Evolutionary conservation across 2,329 filamentous ascomycete genomes (phyloP), one percentile per base, ranked within the genome.

Genomic region (Phyllosticta capitalensis): DNA sequence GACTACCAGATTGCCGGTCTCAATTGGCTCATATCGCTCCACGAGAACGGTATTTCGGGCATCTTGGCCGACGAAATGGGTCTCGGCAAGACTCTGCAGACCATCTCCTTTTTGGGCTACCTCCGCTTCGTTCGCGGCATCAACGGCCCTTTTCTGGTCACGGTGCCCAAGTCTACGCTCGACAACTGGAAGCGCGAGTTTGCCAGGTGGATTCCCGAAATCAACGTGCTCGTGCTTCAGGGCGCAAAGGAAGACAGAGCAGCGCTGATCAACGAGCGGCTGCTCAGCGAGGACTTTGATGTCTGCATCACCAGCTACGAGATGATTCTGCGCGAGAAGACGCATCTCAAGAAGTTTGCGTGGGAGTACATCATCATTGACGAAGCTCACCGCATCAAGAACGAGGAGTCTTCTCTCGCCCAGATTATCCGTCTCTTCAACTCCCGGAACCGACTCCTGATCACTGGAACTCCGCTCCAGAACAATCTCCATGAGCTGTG

Each of bases 301-400:
- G 92, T 97, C 19, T 96, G 92, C 76, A 89, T 99, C 71, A 99
- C 94, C 14, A 96, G 92, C 72, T 99, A 99, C 76, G 94, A 99
- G 74, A 97, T 99, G 92, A 91, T 99, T 61, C 80, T 99, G 12
- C 85, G 94, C 61, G 94, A 99, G 71, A 97, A 99, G 77, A 81
- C 89, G 1, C 90, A 96, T 66, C 75, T 99, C 65, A 96, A 94
- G 77, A 97, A 97, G 74, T 95, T 99, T 72, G 92, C 94, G 0
- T 99, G 94, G 94, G 92, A 99, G 73, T 99, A 99, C 75, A 99
- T 99, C 74, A 96, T 99, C 66, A 96, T 99, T 64, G 94, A 99
- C 68, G 94, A 99, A 69, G 87, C 94, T 1, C 94, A 99, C 74
- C 90, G 94, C 62, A 99, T 99, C 82, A 99, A 99, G 79, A 99